These are phyloP conservation scores for Leccinum variicolor DNA, from an alignment of 768 basidiomycete genomes.

Conservation along the genomic window DNA sequence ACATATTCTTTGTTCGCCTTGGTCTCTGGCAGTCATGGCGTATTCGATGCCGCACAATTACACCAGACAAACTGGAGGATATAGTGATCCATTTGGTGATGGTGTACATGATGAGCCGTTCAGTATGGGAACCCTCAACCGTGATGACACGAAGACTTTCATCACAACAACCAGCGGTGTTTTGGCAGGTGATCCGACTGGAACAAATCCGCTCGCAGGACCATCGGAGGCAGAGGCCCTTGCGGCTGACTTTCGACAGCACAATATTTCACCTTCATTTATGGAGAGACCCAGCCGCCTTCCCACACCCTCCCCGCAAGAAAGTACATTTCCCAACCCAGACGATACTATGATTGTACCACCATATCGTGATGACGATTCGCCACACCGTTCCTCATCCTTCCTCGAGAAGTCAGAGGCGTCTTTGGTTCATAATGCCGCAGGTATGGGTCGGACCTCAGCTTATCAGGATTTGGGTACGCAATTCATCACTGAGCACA, in stretches of 20 bases:
- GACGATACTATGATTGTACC: slow-evolving; percentile 4
- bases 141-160: slow-evolving; percentile 20
- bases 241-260: slow-evolving; percentile 27
- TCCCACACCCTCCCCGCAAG: slow-evolving; percentile 15
- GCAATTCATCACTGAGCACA: background rate
- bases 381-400: slow-evolving; percentile 12
- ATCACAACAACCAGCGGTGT: slow-evolving; percentile 22
- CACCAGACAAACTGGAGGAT: slow-evolving; percentile 7
- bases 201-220: slow-evolving; percentile 1
- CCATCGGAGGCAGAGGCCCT: slow-evolving; percentile 23
- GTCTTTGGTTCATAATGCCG: slow-evolving; percentile 47
- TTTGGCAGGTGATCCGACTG: slow-evolving; percentile 9
- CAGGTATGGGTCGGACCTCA: slow-evolving; percentile 36
- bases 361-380: slow-evolving; percentile 26
- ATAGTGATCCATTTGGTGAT: slow-evolving; percentile 28
- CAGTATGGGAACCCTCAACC: slow-evolving; percentile 5
- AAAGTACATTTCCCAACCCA: slow-evolving; percentile 2
- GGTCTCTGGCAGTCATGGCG: slow-evolving; percentile 27
- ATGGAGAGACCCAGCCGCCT: slow-evolving; percentile 10
- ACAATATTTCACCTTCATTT: slow-evolving; percentile 13
- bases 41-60: slow-evolving; percentile 7
- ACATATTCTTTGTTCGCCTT: slow-evolving; percentile 12
- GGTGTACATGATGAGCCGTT: slow-evolving; percentile 23
- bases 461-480: slow-evolving; percentile 56
- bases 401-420: slow-evolving; percentile 23